phyloP scores from a whole-genome alignment of 164 flowering plant species.

The Vitis riparia region DNA sequence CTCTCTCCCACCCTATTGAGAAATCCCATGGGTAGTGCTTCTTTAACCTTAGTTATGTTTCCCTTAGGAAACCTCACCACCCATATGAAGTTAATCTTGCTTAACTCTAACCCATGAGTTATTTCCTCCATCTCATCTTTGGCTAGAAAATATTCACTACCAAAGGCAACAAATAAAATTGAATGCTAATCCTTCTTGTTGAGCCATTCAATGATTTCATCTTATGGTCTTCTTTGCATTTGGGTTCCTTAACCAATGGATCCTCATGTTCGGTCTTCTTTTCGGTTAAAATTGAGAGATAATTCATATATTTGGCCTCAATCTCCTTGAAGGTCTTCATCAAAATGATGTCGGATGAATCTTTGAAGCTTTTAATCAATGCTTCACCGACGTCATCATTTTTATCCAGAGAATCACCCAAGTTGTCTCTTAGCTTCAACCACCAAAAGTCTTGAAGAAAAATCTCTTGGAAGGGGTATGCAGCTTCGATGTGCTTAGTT shows the following conservation, averaged over 20 bases:
- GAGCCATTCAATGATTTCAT: background rate
- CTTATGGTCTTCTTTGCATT: background rate
- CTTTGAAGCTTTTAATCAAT: background rate
- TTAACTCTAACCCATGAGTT: too few species aligned
- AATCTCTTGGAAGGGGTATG: too few species aligned
- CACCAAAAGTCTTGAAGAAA: too few species aligned
- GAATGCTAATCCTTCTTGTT: background rate
- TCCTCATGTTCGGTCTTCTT: constrained; percentile 14
- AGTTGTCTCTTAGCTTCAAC: background rate
- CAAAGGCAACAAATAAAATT: too few species aligned
- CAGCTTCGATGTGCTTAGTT: too few species aligned
- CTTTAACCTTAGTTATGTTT: background rate
- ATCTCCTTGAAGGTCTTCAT: constrained; percentile 14
- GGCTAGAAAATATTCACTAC: too few species aligned
- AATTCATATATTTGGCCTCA: constrained; percentile 13
- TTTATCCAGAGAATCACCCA: background rate
- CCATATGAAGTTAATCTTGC: constrained; percentile 20
- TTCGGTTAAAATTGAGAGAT: background rate
- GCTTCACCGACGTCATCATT: background rate
- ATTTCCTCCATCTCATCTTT: too few species aligned
- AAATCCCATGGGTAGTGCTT: constrained; percentile 20
- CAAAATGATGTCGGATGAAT: constrained; percentile 6
- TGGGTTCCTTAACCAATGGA: constrained; percentile 7
- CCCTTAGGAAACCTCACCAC: constrained; percentile 22
- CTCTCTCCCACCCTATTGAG: background rate